A percentile compares a stretch with the other conserved stretches of the same genome.
phyloP scores from a whole-genome alignment of 2,329 filamentous ascomycete species.

The Cladosporium sp. region DNA sequence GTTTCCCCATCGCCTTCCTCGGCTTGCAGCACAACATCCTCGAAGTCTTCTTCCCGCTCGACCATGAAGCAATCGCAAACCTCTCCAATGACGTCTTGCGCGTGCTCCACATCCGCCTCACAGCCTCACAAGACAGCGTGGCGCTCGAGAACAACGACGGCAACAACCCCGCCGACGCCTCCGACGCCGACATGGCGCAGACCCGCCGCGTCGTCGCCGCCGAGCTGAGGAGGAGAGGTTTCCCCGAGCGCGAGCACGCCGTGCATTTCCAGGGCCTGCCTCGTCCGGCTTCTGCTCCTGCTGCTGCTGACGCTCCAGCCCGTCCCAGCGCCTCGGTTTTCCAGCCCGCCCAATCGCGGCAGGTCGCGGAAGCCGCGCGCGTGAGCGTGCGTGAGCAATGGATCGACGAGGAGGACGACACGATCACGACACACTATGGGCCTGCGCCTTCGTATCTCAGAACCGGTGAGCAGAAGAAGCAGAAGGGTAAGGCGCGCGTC shows the following conservation, averaged over 20 bases:
- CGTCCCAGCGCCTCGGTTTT: too few relatives aligned
- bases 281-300: background rate
- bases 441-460: background rate
- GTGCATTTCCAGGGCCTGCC: background rate
- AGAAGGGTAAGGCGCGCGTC: background rate
- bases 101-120: background rate
- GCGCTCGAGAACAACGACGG: background rate
- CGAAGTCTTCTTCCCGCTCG: background rate
- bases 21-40: background rate
- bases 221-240: constrained; percentile 4
- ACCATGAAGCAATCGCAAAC: background rate
- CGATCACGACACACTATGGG: background rate
- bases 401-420: background rate
- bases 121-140: too few relatives aligned
- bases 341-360: too few relatives aligned
- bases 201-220: background rate
- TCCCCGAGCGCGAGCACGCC: background rate
- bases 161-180: too few relatives aligned
- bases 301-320: background rate
- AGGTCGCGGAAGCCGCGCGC: background rate
- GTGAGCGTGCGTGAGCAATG: background rate
- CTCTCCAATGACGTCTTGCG: constrained; percentile 1
- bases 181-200: background rate
- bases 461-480: background rate
- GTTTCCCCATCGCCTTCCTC: background rate